These are phyloP conservation scores for Phyllostachys edulis DNA, from an alignment of 176 grass and related monocot species.

Conservation along the genomic window DNA sequence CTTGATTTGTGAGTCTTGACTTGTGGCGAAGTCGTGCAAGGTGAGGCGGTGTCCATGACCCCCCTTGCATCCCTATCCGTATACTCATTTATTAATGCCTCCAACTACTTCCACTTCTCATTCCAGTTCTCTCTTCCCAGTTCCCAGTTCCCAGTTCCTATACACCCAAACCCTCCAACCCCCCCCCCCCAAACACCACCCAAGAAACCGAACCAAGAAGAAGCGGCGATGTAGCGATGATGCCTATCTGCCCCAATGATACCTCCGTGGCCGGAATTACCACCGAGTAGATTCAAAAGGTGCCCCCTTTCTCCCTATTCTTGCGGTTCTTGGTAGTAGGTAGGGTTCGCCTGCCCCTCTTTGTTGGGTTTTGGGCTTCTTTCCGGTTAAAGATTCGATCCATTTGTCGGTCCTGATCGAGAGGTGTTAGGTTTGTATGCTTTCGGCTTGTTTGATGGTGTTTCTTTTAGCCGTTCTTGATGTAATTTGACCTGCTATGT, in stretches of 20 bases:
- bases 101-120: too few relatives aligned
- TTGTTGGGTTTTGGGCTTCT: background rate
- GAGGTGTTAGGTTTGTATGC: background rate
- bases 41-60: too few relatives aligned
- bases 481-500: slow-evolving; percentile 32
- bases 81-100: too few relatives aligned
- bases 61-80: too few relatives aligned
- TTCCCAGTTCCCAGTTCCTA: too few relatives aligned
- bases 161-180: too few relatives aligned
- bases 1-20: too few relatives aligned
- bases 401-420: background rate
- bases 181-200: background rate
- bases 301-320: background rate
- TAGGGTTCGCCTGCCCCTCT: background rate
- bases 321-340: background rate
- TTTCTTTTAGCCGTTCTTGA: background rate
- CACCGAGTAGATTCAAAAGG: slow-evolving; percentile 65
- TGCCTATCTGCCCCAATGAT: slow-evolving; percentile 28
- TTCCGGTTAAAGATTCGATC: slow-evolving; percentile 26
- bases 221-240: slow-evolving; percentile 42
- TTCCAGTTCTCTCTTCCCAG: too few relatives aligned
- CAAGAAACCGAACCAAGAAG: background rate
- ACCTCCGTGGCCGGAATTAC: slow-evolving; percentile 38
- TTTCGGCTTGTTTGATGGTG: background rate
- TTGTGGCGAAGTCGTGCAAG: too few relatives aligned